Conservation (phyloP, 176 grass and related monocot genomes). For the Aegilops umbellulata region DNA sequence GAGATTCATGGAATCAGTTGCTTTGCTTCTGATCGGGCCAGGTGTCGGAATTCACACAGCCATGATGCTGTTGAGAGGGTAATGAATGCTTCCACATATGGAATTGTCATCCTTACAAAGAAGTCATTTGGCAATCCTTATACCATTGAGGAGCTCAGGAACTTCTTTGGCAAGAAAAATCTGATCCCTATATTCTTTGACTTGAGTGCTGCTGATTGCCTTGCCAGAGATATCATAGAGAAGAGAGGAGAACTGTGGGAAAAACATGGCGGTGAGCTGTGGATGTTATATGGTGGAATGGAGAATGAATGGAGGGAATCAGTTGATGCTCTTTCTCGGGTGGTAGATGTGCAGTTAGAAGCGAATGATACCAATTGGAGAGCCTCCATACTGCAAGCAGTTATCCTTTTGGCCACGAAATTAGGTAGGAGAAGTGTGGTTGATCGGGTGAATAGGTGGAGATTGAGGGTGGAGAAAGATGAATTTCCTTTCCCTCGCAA, state of each 20-base stretch:
- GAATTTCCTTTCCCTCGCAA: conserved; percentile 91
- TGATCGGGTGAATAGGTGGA: conserved; percentile 85
- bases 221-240: conserved; percentile 95
- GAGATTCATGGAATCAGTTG: conserved; percentile 96
- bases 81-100: conserved; percentile 90
- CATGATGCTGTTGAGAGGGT: conserved; percentile 72
- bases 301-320: conserved; percentile 92
- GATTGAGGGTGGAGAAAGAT: conserved; percentile 74
- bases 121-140: conserved; percentile 94
- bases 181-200: conserved; percentile 91
- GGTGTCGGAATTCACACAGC: conserved; percentile 74
- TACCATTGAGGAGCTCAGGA: conserved; percentile 84
- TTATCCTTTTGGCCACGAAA: conserved; percentile 73
- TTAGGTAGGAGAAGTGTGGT: conserved; percentile 83
- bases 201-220: conserved; percentile 75
- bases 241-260: conserved; percentile 97
- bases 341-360: conserved; percentile 75
- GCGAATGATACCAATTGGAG: conserved; percentile 85
- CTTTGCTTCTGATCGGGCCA: conserved; percentile 81
- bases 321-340: conserved; percentile 77
- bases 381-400: conserved; percentile 70
- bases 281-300: conserved; percentile 94
- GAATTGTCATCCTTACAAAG: conserved; percentile 88
- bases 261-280: conserved; percentile 92
- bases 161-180: conserved; percentile 80